A percentile compares a stretch with the other conserved stretches of the same genome.
Conservation (phyloP, 257 asterid species). For the Paulownia fortunei region DNA sequence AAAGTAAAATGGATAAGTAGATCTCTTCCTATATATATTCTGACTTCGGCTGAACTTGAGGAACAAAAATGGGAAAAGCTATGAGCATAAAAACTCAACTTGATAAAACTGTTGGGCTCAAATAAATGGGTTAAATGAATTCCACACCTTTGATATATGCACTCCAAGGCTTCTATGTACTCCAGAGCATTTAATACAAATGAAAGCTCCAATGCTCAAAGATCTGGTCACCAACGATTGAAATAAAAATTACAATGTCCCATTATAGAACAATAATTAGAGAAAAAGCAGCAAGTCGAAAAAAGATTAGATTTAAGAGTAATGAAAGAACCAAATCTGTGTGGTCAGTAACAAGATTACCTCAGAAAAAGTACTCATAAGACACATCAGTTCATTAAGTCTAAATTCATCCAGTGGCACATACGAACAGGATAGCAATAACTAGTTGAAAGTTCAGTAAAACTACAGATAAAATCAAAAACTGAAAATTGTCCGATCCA, state of each 20-base stretch:
- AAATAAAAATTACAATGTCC: not conserved
- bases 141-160: constrained; percentile 78
- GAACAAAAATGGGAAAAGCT: not conserved
- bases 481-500: not conserved
- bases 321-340: not conserved
- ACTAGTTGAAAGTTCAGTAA: not conserved
- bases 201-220: constrained; percentile 71
- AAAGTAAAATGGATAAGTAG: no score
- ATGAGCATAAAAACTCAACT: not conserved
- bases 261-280: not conserved
- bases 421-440: not conserved
- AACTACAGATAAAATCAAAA: not conserved
- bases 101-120: not conserved
- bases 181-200: constrained; percentile 95
- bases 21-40: not conserved
- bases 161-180: constrained; percentile 96
- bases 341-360: not conserved
- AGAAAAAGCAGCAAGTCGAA: not conserved
- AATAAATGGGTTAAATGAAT: not conserved
- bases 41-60: not conserved
- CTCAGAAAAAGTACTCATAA: not conserved
- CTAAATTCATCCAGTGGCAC: not conserved
- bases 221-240: constrained; percentile 58
- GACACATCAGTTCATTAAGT: not conserved
- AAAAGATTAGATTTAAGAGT: not conserved